Evolutionary conservation across 2,329 filamentous ascomycete species (phyloP), one percentile per base, ranked within the genome.

Genomic region (Clonostachys chloroleuca): DNA sequence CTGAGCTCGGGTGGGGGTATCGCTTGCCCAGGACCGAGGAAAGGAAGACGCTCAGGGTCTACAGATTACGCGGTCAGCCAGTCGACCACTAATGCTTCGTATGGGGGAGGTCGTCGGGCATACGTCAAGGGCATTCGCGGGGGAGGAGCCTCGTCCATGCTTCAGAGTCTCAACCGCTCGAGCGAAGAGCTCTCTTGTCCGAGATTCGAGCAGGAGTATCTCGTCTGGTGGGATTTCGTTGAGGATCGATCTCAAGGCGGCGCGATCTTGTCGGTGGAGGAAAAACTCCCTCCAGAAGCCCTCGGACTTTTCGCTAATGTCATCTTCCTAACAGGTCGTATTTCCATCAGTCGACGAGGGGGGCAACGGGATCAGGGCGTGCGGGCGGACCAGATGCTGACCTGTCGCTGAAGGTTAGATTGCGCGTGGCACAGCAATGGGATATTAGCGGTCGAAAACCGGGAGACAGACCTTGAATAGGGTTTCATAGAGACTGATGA

Each of bases 281-380:
- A 99, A 99, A 70, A 99, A 91, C 68, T 96, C 94, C 55, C 83
- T 80, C 94, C 94, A 99, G 70, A 96, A 99, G 40, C 91, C 92
- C 51, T 96, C 90, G 1, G 89, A 81, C 52, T 86, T 86, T 30
- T 91, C 86, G 46, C 73, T 67, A 49, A 83, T 79, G 51, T 87
- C 78, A 47, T 83, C 79, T 53, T 86, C 81, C 70, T 87, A 64
- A 53, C 46, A 44, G 24, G 37, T 48, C 24, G 47, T 45, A 47
- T 39, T n/a, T n/a, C 36, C 45, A 42, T 53, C 51, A 50, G 54
- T 67, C 60, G 65, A 58, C 58, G 54, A 59, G 50, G 48, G 46
- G 42, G 50, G 55, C 42, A 47, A 54, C 49, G 52, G 24, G 44
- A 57, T 46, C 50, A 49, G 14, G 24, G 8, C 24, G 24, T 30